Conservation (phyloP, 2,329 filamentous ascomycete genomes). For the Penicillium sclerotigenum region DNA sequence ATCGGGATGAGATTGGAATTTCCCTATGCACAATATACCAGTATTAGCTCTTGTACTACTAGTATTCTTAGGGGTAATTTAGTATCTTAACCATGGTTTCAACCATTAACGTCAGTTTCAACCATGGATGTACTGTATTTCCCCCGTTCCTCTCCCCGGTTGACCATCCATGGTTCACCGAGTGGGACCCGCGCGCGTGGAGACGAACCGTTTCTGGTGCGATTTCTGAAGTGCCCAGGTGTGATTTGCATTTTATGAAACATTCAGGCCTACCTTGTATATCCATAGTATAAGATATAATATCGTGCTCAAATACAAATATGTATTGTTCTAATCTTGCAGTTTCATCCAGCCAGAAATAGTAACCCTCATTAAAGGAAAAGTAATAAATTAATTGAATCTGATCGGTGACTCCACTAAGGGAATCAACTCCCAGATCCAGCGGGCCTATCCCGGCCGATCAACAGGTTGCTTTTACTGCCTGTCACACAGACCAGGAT, state of each 20-base stretch:
- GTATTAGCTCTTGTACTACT: background rate
- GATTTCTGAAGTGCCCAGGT: background rate
- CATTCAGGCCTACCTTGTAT: background rate
- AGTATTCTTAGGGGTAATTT: background rate
- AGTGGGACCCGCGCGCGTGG: slow-evolving; percentile 8
- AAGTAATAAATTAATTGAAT: background rate
- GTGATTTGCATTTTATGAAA: background rate
- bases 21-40: background rate
- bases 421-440: slow-evolving; percentile 8
- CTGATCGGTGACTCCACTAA: slow-evolving; percentile 2
- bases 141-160: background rate
- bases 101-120: background rate
- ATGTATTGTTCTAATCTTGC: background rate
- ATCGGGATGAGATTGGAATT: background rate
- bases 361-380: background rate
- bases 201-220: background rate
- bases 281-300: background rate
- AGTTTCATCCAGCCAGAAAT: background rate
- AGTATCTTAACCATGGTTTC: background rate
- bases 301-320: background rate
- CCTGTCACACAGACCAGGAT: slow-evolving; percentile 27
- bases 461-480: slow-evolving; percentile 17
- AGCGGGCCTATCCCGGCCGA: slow-evolving; percentile 22
- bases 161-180: slow-evolving; percentile 3
- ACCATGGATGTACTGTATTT: background rate